Conservation (phyloP, 257 asterid species). For the Echium plantagineum region DNA sequence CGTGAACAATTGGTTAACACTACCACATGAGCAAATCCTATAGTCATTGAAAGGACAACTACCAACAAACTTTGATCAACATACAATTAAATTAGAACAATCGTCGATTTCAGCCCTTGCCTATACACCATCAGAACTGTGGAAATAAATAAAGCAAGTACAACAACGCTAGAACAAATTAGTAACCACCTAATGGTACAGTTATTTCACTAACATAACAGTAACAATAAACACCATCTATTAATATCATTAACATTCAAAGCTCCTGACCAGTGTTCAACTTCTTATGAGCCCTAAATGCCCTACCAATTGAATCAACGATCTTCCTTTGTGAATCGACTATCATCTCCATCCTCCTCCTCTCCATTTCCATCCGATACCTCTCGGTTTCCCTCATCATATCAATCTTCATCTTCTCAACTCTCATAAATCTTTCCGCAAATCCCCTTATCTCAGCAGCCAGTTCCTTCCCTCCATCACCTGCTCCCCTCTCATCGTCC, state of each 20-base stretch:
- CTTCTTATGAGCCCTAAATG: conserved; percentile 48
- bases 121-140: neutral
- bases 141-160: neutral
- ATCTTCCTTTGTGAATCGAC: conserved; percentile 63
- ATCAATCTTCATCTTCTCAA: conserved; percentile 78
- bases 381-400: conserved; percentile 62
- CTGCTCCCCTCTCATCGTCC: conserved; percentile 22
- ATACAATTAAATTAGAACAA: too few relatives aligned
- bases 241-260: conserved; percentile 17
- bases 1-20: neutral
- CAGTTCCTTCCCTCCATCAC: conserved; percentile 37
- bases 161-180: neutral
- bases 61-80: too few relatives aligned
- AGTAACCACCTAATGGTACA: neutral
- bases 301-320: conserved; percentile 48
- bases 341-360: conserved; percentile 82
- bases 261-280: conserved; percentile 35
- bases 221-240: neutral
- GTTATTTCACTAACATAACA: neutral
- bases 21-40: neutral
- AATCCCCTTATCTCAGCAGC: conserved; percentile 68
- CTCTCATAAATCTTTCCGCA: conserved; percentile 62
- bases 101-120: neutral
- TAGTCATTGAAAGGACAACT: too few relatives aligned
- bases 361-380: conserved; percentile 70